These are phyloP conservation scores for Boletellus sp. DNA, from an alignment of 768 basidiomycete species.

Conservation along the genomic window DNA sequence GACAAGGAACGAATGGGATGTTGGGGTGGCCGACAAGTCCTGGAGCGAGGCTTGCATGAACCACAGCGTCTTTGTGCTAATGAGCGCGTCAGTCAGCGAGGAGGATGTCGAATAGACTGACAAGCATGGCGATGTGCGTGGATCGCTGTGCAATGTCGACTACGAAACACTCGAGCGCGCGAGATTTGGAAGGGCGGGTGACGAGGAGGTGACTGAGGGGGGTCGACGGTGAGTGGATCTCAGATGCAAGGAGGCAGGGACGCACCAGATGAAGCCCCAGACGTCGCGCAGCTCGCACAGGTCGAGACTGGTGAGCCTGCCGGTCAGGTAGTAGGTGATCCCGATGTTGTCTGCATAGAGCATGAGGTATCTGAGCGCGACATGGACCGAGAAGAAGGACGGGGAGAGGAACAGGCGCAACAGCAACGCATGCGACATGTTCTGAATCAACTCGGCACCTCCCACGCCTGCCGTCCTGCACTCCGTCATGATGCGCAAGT, in stretches of 20 bases:
- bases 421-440: constrained; percentile 77
- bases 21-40: constrained; percentile 56
- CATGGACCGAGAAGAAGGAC: constrained; percentile 90
- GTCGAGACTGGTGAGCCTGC: constrained; percentile 65
- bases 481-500: constrained; percentile 13
- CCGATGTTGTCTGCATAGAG: constrained; percentile 84
- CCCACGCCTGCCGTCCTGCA: constrained; percentile 13
- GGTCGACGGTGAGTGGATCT: constrained; percentile 10
- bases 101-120: constrained; percentile 45
- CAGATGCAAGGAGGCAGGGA: constrained; percentile 2
- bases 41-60: constrained; percentile 95
- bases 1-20: constrained; percentile 78
- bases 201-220: constrained; percentile 81
- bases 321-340: constrained; percentile 86
- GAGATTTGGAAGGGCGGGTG: constrained; percentile 86
- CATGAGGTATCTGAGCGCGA: constrained; percentile 84
- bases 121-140: constrained; percentile 93
- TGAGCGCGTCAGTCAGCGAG: constrained; percentile 11
- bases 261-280: constrained; percentile 87
- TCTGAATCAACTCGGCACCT: neutral
- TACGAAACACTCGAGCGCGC: constrained; percentile 92
- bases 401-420: constrained; percentile 90
- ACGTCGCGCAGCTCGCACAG: constrained; percentile 73
- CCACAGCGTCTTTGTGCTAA: constrained; percentile 75
- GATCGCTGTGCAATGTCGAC: constrained; percentile 84